Evolutionary conservation across 768 basidiomycete genomes (phyloP).

Genomic region (Boletus fagicola): DNA sequence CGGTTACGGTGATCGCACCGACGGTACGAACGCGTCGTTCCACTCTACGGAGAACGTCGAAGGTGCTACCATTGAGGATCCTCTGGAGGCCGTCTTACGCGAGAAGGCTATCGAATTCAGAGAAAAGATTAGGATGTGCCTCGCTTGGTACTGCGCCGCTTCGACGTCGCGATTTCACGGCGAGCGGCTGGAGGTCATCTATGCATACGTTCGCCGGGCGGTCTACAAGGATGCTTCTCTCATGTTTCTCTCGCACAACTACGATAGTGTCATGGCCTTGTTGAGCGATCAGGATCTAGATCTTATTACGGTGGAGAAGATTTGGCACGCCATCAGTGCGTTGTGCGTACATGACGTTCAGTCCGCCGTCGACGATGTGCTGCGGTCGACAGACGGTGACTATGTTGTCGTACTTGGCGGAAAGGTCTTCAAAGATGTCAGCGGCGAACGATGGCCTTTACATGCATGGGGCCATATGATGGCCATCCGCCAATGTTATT

Average conservation of each 20-base stretch:
- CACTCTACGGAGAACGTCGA: slow-evolving; percentile 8
- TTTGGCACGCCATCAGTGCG: slow-evolving; percentile 32
- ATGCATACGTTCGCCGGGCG: slow-evolving; percentile 38
- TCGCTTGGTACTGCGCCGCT: slow-evolving; percentile 36
- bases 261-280: slow-evolving; percentile 29
- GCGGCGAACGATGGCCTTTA: slow-evolving; percentile 32
- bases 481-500: slow-evolving; percentile 31
- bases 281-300: slow-evolving; percentile 33
- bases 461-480: slow-evolving; percentile 38
- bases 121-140: slow-evolving; percentile 34
- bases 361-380: slow-evolving; percentile 32
- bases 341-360: slow-evolving; percentile 32
- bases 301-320: slow-evolving; percentile 32
- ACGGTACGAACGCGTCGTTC: slow-evolving; percentile 4
- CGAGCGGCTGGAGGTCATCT: slow-evolving; percentile 37
- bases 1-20: slow-evolving; percentile 12
- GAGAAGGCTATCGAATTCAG: slow-evolving; percentile 32
- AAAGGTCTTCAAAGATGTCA: slow-evolving; percentile 32
- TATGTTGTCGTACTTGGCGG: slow-evolving; percentile 34
- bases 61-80: slow-evolving; percentile 23
- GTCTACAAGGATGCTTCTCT: slow-evolving; percentile 38
- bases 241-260: slow-evolving; percentile 38
- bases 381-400: slow-evolving; percentile 30
- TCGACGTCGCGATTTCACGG: slow-evolving; percentile 29
- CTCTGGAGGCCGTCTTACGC: slow-evolving; percentile 35